Conservation (phyloP, 2,329 filamentous ascomycete species). For the Penicillium sp. region DNA sequence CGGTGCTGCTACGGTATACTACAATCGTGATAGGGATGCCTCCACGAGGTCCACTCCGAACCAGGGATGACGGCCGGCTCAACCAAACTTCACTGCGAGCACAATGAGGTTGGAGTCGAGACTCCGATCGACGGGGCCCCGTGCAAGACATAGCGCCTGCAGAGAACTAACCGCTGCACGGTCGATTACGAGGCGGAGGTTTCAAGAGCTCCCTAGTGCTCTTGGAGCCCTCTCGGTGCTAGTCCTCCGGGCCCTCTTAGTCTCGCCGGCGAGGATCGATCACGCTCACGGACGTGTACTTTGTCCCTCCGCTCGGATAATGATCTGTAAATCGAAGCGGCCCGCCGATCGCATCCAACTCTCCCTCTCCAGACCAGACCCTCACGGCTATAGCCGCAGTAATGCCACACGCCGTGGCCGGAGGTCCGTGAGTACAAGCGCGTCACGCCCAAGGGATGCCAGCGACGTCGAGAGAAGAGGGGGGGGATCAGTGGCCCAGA, state of each 20-base stretch:
- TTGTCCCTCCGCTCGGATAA: no score
- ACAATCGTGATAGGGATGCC: background rate
- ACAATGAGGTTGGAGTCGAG: constrained; percentile 11
- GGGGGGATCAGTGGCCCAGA: constrained; percentile 23
- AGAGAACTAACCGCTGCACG: constrained; percentile 11
- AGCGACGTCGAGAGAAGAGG: background rate
- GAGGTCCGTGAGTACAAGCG: constrained; percentile 7
- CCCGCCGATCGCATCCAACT: constrained; percentile 3
- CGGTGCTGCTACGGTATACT: no score
- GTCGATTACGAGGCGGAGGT: constrained; percentile 8
- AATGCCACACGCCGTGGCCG: background rate
- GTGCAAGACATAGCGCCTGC: constrained; percentile 13
- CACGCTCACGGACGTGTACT: no score
- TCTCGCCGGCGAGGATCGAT: no score
- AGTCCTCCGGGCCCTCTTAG: no score
- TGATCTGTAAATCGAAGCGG: background rate
- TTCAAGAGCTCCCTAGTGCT: background rate
- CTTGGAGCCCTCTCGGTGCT: background rate
- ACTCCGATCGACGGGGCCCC: constrained; percentile 8
- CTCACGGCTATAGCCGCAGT: constrained; percentile 3
- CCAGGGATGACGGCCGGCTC: constrained; percentile 4
- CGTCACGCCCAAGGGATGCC: constrained; percentile 17
- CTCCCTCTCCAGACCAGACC: no score
- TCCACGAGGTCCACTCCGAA: constrained; percentile 9
- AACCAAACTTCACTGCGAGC: background rate